Evolutionary conservation across 1,284 basidiomycete species (phyloP), one percentile per base, ranked within the genome.

Genomic region (Somion occarium): DNA sequence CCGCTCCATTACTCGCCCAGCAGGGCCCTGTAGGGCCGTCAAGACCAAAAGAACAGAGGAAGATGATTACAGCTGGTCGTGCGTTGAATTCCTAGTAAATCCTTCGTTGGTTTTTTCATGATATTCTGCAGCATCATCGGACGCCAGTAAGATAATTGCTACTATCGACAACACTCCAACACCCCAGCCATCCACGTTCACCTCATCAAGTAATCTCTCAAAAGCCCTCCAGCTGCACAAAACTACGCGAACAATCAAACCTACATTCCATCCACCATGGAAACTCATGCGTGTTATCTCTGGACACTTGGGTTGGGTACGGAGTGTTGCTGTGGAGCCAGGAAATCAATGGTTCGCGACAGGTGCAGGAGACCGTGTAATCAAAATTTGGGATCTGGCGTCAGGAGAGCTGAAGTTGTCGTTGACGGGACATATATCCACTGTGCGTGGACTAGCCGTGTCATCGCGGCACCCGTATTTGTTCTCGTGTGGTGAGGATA

Each of bases 311-410:
- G 96, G 97, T 5, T 99, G 97, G 97, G 96, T 99, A n/a, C 82
- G 96, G 51, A 90, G 88, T 60, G 87, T 92, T 15, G 93, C 96
- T 1, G 93, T 99, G 41, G 96, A 99, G 67, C 96, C 96, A 15
- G 93, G 93, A 24, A 99, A 99, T 73, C 78, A 96, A 68, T 99
- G 96, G 96, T 99, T 99, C 59, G 96, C 92, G 0, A 96, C 94
- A 0, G 96, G 96, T 53, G 96, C 96, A 0, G 97, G 97, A 5
- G 96, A 99, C 69, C 83, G 96, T 27, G 94, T 99, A 44, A 92
- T 99, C 69, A 99, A 99, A 75, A 94, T 99, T n/a, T 99, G 96
- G 96, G 95, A 99, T 67, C 68, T 99, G 58, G 97, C 97, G 4
- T 91, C 86, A 4, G 96, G 96, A 26, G 94, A 98, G 70, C 76